Base-by-base conservation (phyloP, 208 protist genomes). In the Acanthamoeba culbertsoni region DNA sequence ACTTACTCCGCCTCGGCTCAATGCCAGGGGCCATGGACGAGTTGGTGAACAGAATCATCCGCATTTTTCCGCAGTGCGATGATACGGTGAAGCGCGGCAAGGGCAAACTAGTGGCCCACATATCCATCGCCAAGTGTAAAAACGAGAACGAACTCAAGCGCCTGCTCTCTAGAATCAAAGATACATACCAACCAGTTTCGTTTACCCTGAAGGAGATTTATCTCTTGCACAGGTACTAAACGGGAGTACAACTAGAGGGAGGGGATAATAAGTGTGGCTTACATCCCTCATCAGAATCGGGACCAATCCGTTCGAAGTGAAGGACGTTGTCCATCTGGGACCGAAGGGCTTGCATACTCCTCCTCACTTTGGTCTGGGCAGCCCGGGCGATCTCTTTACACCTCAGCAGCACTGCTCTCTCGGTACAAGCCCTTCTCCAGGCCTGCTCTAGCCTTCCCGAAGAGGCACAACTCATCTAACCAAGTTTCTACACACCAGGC, bases 181-280 rank as follows among this genome's bases (percentile, higher is more conserved):
- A 33, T 28, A 10, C 16, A 28, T 90, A 33, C 53, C 55, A 18
- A 26, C 82, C 82, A 23, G 48, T 90, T 53, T 4, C 53, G 5
- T 90, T 90, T 53, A 90, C 42, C 14, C 31, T 90, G n/a, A 90
- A 90, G 31, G 82, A 90, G 82, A 5, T 90, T 37, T 90, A 90
- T 53, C 73, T 84, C 28, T 28, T 84, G 4, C 73, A 84, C 43
- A 4, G 73, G 73, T 82, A 37, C 7, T n/a, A 7, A 10, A 26
- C 16, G 18, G 51, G 1, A 26, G 1, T 57, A 14, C 26, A 26
- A 57, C 51, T 14, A 14, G 51, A n/a, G n/a, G 51, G 51, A 59
- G 10, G 18, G 53, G 53, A 59, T 26, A 16, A 28, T 57, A 1
- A 57, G 20, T n/a, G 23, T 62, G 23, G 23, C 63, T 20, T 43